Conservation (phyloP, 2,329 filamentous ascomycete genomes). For the Pseudogymnoascus sp. region DNA sequence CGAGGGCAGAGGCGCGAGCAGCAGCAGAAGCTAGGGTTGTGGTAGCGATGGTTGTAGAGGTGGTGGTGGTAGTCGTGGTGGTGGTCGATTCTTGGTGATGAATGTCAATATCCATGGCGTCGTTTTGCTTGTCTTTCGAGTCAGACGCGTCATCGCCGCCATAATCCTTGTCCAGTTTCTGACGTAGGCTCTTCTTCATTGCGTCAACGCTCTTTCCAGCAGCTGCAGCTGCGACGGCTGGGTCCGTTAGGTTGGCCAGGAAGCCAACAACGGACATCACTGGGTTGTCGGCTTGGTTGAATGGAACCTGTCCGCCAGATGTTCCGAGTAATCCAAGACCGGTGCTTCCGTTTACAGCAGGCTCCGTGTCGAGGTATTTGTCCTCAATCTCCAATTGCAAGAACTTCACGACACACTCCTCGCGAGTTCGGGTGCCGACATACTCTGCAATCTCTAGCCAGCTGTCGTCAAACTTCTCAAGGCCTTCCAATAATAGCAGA, state of each 20-base stretch:
- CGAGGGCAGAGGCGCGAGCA: conserved; percentile 76
- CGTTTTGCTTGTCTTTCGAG: conserved; percentile 47
- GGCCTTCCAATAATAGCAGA: conserved; percentile 77
- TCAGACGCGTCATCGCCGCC: conserved; percentile 36
- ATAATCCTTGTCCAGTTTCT: conserved; percentile 62
- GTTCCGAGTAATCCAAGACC: conserved; percentile 61
- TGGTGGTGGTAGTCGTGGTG: conserved; percentile 41
- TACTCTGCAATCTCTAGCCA: conserved; percentile 91
- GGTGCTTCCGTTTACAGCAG: conserved; percentile 44
- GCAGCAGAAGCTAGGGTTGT: conserved; percentile 81
- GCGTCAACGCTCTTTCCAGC: conserved; percentile 82
- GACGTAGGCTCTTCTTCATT: conserved; percentile 71
- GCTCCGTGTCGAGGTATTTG: conserved; percentile 82
- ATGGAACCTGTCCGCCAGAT: conserved; percentile 73
- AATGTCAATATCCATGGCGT: conserved; percentile 59
- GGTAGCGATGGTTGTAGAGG: conserved; percentile 52
- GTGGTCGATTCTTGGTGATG: conserved; percentile 41
- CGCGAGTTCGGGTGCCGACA: conserved; percentile 81
- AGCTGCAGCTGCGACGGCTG: conserved; percentile 80
- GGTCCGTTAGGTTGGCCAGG: conserved; percentile 83
- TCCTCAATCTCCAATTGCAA: conserved; percentile 94
- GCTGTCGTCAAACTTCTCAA: conserved; percentile 91
- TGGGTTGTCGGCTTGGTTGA: conserved; percentile 89
- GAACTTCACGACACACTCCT: conserved; percentile 96
- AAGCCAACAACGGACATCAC: conserved; percentile 95